phyloP scores from a whole-genome alignment of 495 filamentous ascomycete genomes.

The Evernia prunastri region DNA sequence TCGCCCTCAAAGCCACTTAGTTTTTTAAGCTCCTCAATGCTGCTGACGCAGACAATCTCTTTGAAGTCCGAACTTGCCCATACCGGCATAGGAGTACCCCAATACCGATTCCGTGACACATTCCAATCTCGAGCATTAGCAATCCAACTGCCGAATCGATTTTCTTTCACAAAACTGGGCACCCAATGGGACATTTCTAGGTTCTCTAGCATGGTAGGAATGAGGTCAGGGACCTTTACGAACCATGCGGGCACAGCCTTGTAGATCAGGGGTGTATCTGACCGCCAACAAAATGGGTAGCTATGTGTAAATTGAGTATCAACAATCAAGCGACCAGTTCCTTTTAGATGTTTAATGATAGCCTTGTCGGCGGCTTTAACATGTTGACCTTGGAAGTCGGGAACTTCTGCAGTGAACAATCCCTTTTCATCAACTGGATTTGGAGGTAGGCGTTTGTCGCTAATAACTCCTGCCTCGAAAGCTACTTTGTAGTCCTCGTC shows the following conservation, averaged over 20 bases:
- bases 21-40: slow-evolving; percentile 76
- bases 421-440: slow-evolving; percentile 85
- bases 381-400: slow-evolving; percentile 80
- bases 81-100: slow-evolving; percentile 90
- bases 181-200: slow-evolving; percentile 94
- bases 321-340: slow-evolving; percentile 70
- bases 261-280: slow-evolving; percentile 92
- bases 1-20: slow-evolving; percentile 81
- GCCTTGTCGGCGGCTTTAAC: slow-evolving; percentile 93
- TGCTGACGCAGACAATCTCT: slow-evolving; percentile 83
- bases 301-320: slow-evolving; percentile 89
- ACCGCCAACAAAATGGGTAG: slow-evolving; percentile 93
- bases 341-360: slow-evolving; percentile 89
- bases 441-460: slow-evolving; percentile 67
- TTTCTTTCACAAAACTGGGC: slow-evolving; percentile 85
- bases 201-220: slow-evolving; percentile 83
- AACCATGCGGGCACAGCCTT: slow-evolving; percentile 95
- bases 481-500: slow-evolving; percentile 94
- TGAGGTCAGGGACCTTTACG: slow-evolving; percentile 74
- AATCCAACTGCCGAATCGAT: slow-evolving; percentile 81
- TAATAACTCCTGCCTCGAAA: slow-evolving; percentile 69
- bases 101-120: slow-evolving; percentile 90
- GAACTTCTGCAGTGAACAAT: slow-evolving; percentile 70
- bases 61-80: slow-evolving; percentile 87
- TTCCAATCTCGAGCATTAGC: slow-evolving; percentile 96